phyloP scores from a whole-genome alignment of 202 grass and related monocot species.

The Bolboschoenoplectus hybrid region DNA sequence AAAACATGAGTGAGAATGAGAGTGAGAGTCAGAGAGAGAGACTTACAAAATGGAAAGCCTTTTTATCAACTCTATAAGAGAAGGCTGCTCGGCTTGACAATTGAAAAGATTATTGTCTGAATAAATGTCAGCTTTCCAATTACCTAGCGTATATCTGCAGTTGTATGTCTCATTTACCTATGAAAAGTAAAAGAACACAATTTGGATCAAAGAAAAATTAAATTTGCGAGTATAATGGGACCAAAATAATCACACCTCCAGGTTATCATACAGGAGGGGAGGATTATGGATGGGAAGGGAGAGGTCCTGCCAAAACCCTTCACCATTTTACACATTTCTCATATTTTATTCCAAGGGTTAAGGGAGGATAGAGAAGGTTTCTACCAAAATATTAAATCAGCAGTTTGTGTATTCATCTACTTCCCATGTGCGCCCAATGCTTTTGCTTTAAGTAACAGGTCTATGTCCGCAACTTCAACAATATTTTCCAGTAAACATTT shows the following conservation, averaged over 20 bases:
- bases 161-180: constrained; percentile 96
- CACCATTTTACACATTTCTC: no score
- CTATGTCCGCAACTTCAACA: neutral
- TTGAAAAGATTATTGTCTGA: constrained; percentile 68
- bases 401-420: neutral
- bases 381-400: neutral
- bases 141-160: constrained; percentile 77
- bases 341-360: neutral
- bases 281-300: no score
- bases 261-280: constrained; percentile 25
- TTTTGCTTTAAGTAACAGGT: neutral
- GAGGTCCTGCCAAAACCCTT: no score
- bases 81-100: constrained; percentile 75
- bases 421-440: neutral
- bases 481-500: constrained; percentile 3
- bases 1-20: neutral
- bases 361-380: neutral
- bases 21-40: constrained; percentile 37
- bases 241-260: neutral
- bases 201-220: constrained; percentile 22
- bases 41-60: constrained; percentile 85
- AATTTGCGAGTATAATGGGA: constrained; percentile 1
- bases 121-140: constrained; percentile 83
- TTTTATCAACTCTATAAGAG: constrained; percentile 65
- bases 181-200: constrained; percentile 38